Percentiles rank a stretch among this genome's conserved stretches.
Conservation (phyloP, 352 stramenopile genomes). For the Pythium oligandrum region DNA sequence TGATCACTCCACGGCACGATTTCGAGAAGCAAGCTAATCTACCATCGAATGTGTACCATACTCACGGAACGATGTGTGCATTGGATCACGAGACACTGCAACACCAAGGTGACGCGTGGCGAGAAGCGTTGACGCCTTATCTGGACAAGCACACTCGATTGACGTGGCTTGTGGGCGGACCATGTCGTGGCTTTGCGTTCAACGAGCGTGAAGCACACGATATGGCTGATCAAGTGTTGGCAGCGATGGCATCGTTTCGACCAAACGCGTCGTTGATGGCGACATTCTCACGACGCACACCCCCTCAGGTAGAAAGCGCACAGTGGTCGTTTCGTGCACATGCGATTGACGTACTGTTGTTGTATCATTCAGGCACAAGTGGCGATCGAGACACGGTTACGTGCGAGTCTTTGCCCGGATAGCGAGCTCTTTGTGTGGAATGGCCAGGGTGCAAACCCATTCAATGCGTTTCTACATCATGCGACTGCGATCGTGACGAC, state of each 20-base stretch:
- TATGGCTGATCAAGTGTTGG: conserved; percentile 41
- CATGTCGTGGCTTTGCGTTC: conserved; percentile 62
- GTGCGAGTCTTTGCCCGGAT: conserved; percentile 5
- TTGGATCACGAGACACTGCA: conserved; percentile 6
- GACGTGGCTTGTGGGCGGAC: conserved; percentile 56
- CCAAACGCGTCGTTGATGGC: conserved; percentile 32
- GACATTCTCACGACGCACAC: conserved; percentile 68
- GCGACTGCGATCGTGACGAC: conserved; percentile 59
- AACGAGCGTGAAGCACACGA: conserved; percentile 20
- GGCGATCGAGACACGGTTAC: conserved; percentile 25
- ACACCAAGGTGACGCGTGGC: conserved; percentile 16
- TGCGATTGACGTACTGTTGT: background rate
- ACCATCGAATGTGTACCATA: conserved; percentile 36
- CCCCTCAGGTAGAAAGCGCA: conserved; percentile 16
- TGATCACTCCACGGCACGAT: conserved; percentile 60
- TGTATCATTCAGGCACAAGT: conserved; percentile 24
- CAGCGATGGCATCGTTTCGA: conserved; percentile 6
- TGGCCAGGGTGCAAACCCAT: conserved; percentile 56
- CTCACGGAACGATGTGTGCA: conserved; percentile 40
- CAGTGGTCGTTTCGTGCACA: background rate
- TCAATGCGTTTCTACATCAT: conserved; percentile 45
- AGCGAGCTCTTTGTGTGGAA: conserved; percentile 46
- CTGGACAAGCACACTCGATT: conserved; percentile 19
- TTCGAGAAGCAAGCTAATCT: conserved; percentile 11
- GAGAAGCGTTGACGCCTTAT: conserved; percentile 1